These are phyloP conservation scores for Aphanomyces euteiches DNA, from an alignment of 352 stramenopile genomes.

Conservation along the genomic window DNA sequence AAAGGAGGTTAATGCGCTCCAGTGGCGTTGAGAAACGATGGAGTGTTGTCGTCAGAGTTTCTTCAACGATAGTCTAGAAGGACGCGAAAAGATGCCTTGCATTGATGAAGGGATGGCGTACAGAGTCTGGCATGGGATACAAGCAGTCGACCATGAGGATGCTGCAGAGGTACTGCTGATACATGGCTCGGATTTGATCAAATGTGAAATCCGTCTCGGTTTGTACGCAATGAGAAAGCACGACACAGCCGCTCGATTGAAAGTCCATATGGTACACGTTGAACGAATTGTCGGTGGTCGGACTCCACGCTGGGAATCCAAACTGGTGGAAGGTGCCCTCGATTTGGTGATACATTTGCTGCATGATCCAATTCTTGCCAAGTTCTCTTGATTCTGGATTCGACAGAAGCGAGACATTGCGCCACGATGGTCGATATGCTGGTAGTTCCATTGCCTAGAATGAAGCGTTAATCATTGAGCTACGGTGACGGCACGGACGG, in stretches of 20 bases:
- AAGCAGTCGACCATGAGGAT: conserved; percentile 1
- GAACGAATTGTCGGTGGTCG: neutral
- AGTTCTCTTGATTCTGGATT: neutral
- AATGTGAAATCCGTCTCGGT: neutral
- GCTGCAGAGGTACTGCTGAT: neutral
- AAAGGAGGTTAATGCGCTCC: neutral
- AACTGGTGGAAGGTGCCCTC: neutral
- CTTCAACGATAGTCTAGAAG: neutral
- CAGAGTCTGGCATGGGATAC: neutral
- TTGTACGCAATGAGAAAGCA: neutral
- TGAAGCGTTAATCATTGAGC: too few relatives aligned
- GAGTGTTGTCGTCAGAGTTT: neutral
- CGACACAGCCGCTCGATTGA: neutral
- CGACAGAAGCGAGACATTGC: neutral
- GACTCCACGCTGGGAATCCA: conserved; percentile 5
- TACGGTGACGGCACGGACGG: neutral
- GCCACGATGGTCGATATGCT: neutral
- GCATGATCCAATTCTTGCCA: conserved; percentile 13
- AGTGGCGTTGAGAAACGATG: neutral
- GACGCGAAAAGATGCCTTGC: neutral
- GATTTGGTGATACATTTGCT: conserved; percentile 25
- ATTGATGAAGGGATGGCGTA: neutral
- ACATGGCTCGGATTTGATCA: neutral
- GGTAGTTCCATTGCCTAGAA: too few relatives aligned
- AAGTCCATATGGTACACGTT: neutral